These are phyloP conservation scores for Leccinum incarnatum DNA, from an alignment of 768 basidiomycete species.

Conservation along the genomic window DNA sequence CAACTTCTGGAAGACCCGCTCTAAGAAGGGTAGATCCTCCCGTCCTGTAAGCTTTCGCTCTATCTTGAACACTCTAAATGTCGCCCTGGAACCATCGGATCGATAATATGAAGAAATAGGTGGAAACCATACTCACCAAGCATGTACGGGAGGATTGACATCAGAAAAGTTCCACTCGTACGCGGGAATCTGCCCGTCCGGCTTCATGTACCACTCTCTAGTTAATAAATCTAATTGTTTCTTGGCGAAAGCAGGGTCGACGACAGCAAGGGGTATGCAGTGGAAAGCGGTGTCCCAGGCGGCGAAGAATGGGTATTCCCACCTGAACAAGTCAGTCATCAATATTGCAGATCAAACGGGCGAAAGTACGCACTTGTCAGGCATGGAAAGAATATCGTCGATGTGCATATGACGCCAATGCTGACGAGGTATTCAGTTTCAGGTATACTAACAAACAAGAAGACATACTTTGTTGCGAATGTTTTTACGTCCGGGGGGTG, in stretches of 20 bases:
- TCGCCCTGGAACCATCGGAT: constrained; percentile 56
- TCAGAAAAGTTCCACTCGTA: constrained; percentile 99
- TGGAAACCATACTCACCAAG: constrained; percentile 57
- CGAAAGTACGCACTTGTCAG: constrained; percentile 73
- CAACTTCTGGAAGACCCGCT: constrained; percentile 97
- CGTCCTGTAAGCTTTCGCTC: constrained; percentile 92
- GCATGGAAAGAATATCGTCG: constrained; percentile 97
- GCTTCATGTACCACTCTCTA: constrained; percentile 99
- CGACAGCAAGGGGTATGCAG: constrained; percentile 94
- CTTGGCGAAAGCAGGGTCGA: constrained; percentile 95
- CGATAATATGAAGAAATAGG: neutral
- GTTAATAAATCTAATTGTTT: constrained; percentile 96
- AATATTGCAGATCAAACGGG: neutral
- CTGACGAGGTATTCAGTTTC: constrained; percentile 34
- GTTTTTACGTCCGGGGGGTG: constrained; percentile 83
- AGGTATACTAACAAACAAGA: neutral
- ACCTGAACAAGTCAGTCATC: constrained; percentile 40
- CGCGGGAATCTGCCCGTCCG: constrained; percentile 96
- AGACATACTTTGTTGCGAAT: constrained; percentile 74
- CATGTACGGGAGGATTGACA: constrained; percentile 98
- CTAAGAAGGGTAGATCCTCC: constrained; percentile 90
- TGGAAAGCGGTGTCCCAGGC: constrained; percentile 99
- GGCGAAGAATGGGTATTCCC: constrained; percentile 99
- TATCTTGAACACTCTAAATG: constrained; percentile 98
- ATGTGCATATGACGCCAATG: constrained; percentile 97